Conservation (phyloP, 768 basidiomycete genomes). For the Strobilomyces dryophilus region DNA sequence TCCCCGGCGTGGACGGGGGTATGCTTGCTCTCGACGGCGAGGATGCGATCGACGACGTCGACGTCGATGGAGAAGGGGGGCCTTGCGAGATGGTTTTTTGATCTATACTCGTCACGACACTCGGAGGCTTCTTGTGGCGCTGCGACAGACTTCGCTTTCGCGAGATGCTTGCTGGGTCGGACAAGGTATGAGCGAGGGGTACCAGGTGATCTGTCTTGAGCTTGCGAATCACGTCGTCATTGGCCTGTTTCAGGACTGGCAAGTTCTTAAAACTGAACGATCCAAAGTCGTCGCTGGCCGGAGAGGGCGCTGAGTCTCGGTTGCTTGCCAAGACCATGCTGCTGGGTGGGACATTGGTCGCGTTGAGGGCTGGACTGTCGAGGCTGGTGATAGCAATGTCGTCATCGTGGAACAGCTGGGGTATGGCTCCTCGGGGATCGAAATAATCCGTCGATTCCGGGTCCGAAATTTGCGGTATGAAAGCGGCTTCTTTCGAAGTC, state of each 20-base stretch:
- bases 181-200: slow-evolving; percentile 69
- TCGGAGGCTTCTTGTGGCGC: slow-evolving; percentile 74
- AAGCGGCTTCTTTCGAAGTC: slow-evolving; percentile 83
- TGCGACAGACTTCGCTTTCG: slow-evolving; percentile 82
- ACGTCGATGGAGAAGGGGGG: slow-evolving; percentile 89
- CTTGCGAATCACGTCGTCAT: slow-evolving; percentile 97
- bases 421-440: slow-evolving; percentile 89
- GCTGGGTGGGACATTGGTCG: slow-evolving; percentile 14
- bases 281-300: slow-evolving; percentile 87
- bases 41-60: slow-evolving; percentile 87
- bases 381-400: slow-evolving; percentile 56
- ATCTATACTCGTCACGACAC: slow-evolving; percentile 68
- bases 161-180: slow-evolving; percentile 52
- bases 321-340: slow-evolving; percentile 31
- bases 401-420: slow-evolving; percentile 89
- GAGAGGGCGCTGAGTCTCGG: slow-evolving; percentile 43
- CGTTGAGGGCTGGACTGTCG: slow-evolving; percentile 40
- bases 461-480: slow-evolving; percentile 92
- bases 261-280: slow-evolving; percentile 98
- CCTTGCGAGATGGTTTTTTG: slow-evolving; percentile 60
- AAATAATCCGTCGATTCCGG: slow-evolving; percentile 99
- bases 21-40: slow-evolving; percentile 77
- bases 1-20: slow-evolving; percentile 69
- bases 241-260: slow-evolving; percentile 93
- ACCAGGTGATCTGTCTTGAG: slow-evolving; percentile 87